phyloP scores from a whole-genome alignment of 192 early-diverging fungal species.

The Helicostylum pulchrum region DNA sequence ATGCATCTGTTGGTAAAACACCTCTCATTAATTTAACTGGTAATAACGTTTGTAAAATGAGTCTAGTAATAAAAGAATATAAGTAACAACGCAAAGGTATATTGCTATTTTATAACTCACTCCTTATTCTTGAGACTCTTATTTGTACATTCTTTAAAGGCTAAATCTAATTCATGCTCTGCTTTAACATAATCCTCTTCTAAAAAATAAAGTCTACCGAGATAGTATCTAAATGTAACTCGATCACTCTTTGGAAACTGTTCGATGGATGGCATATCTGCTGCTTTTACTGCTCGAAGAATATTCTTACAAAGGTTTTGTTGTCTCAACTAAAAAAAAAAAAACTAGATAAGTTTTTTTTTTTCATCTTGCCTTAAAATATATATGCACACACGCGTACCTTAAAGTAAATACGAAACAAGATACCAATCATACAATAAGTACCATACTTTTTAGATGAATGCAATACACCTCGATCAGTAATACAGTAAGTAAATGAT shows the following conservation, averaged over 20 bases:
- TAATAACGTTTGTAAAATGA: conserved; percentile 79
- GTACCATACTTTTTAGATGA: conserved; percentile 90
- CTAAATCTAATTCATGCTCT: conserved; percentile 48
- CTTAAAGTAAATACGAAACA: conserved; percentile 86
- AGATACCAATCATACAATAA: conserved; percentile 79
- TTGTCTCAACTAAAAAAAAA: conserved; percentile 71
- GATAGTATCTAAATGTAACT: conserved; percentile 84
- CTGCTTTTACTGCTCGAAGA: conserved; percentile 61
- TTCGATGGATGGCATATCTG: conserved; percentile 72
- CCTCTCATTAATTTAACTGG: conserved; percentile 77
- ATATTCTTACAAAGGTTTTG: conserved; percentile 85
- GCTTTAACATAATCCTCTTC: conserved; percentile 74
- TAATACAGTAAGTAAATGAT: conserved; percentile 85
- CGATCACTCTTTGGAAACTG: conserved; percentile 84
- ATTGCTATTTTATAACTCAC: conserved; percentile 34
- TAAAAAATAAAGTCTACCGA: conserved; percentile 82
- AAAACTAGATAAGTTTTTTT: too few relatives aligned
- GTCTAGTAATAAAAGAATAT: conserved; percentile 30
- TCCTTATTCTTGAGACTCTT: conserved; percentile 42
- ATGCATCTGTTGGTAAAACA: conserved; percentile 54
- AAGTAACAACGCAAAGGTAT: too few relatives aligned
- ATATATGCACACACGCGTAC: conserved; percentile 33
- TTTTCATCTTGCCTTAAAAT: not conserved
- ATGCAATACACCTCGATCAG: conserved; percentile 52
- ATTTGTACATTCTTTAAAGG: conserved; percentile 46